A percentile compares a stretch with the other conserved stretches of the same genome.
These are phyloP conservation scores for Nematodospora valgi DNA, from an alignment of 805 yeast genomes.

Conservation along the genomic window DNA sequence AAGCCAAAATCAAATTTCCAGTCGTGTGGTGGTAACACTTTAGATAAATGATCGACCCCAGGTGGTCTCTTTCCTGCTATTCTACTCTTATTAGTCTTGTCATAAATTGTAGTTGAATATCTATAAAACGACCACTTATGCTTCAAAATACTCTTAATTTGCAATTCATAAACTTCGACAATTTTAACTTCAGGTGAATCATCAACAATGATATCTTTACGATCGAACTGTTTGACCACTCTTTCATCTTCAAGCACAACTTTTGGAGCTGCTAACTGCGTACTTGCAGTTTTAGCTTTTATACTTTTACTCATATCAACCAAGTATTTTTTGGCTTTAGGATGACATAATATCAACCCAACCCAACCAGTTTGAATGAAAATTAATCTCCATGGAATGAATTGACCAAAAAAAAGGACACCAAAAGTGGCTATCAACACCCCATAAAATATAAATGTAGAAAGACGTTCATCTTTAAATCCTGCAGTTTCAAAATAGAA, in stretches of 20 bases:
- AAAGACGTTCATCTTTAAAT: constrained; percentile 63
- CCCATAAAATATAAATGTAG: constrained; percentile 55
- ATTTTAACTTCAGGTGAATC: constrained; percentile 55
- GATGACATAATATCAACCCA: constrained; percentile 53
- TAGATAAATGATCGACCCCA: constrained; percentile 54
- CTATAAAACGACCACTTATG: constrained; percentile 59
- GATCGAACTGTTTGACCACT: constrained; percentile 30
- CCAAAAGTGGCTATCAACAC: constrained; percentile 29
- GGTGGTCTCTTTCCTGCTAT: constrained; percentile 53
- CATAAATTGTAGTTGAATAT: constrained; percentile 57
- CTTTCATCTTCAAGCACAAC: constrained; percentile 21
- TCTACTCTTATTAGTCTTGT: constrained; percentile 39
- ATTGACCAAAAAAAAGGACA: constrained; percentile 44
- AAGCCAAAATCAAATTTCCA: constrained; percentile 64
- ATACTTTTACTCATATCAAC: constrained; percentile 12
- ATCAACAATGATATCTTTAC: constrained; percentile 62
- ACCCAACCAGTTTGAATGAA: constrained; percentile 61
- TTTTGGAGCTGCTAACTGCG: constrained; percentile 18
- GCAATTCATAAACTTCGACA: constrained; percentile 80
- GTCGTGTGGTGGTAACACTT: constrained; percentile 62
- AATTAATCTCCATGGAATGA: constrained; percentile 62
- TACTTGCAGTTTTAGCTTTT: constrained; percentile 10
- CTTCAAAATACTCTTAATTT: constrained; percentile 58
- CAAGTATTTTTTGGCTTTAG: constrained; percentile 40
- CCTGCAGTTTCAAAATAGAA: constrained; percentile 62